Evolutionary conservation across 2,329 filamentous ascomycete species (phyloP), one percentile per base, ranked within the genome.

Genomic region (Penicillium fuscoglaucum): DNA sequence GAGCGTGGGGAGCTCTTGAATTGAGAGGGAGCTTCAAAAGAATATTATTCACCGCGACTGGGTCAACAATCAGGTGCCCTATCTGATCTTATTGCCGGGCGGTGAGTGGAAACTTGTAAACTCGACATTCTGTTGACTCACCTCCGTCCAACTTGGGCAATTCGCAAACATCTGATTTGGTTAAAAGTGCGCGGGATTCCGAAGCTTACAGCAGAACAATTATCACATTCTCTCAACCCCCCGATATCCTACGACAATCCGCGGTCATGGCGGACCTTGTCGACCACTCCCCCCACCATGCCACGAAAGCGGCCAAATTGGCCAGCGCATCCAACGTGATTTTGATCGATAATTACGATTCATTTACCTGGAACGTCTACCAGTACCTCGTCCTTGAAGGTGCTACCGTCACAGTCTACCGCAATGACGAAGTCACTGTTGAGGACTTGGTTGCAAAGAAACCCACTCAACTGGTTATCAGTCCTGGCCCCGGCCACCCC

Each of bases 321-420:
- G 75, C 88, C 26, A 92, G 87, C 51, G 95, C 95, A 28, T 90
- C 89, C 57, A 98, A 98, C 76, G 84, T 99, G 58, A 85, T 99
- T 62, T 83, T 99, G 63, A 97, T 99, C 70, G 95, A 99, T 82
- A 99, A 99, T 78, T 99, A 98, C 77, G 95, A 99, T 77, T 98
- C 95, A 4, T 99, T 99, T 76, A 97, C 93, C 59, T 99, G 93
- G 91, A 99, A 99, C 72, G 91, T 99, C 59, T 99, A 98, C 76
- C 96, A 99, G 76, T 99, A 99, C 71, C 86, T 99, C 1, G 89
- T 93, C 7, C 87, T 99, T n/a, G 95, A 98, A 75, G 95, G 95
- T 33, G 95, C 96, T 29, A 90, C 82, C 1, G 95, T 97, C 51
- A 90, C 88, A 4, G 95, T 99, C 21, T 90, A 87, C 77, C 87